These are phyloP conservation scores for Endothia cerciana DNA, from an alignment of 2,329 filamentous ascomycete genomes.

Conservation along the genomic window DNA sequence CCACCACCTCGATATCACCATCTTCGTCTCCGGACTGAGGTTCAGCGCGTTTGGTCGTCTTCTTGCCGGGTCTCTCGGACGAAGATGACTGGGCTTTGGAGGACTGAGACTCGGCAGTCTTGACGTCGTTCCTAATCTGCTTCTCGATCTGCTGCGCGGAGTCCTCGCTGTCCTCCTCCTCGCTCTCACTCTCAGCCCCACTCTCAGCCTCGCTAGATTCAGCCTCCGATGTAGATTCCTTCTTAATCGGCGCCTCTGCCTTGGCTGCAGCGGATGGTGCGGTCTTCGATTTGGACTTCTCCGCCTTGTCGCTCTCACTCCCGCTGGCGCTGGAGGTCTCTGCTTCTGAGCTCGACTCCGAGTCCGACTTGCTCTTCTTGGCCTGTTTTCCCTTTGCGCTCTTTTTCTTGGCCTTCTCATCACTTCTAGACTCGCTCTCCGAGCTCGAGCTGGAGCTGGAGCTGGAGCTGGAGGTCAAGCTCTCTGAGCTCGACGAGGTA, in stretches of 20 bases:
- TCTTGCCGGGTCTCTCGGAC: conserved; percentile 13
- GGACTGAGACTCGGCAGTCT: conserved; percentile 17
- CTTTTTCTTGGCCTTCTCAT: conserved; percentile 32
- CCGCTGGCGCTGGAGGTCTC: conserved; percentile 10
- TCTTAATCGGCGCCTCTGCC: conserved; percentile 28
- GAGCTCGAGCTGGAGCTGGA: conserved; percentile 19
- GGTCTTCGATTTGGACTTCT: conserved; percentile 21
- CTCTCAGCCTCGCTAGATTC: conserved; percentile 34
- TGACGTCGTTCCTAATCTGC: conserved; percentile 27
- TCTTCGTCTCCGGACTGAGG: conserved; percentile 19
- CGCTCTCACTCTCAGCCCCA: conserved; percentile 37
- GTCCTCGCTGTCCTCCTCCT: conserved; percentile 32
- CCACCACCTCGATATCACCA: conserved; percentile 33
- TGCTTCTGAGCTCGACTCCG: conserved; percentile 25
- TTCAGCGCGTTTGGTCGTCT: conserved; percentile 20
- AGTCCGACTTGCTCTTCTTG: conserved; percentile 24
- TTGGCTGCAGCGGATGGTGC: conserved; percentile 17
- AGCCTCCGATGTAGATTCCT: conserved; percentile 29
- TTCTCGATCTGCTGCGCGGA: conserved; percentile 20
- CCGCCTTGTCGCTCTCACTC: conserved; percentile 20
- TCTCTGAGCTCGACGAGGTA: conserved; percentile 19
- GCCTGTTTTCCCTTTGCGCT: conserved; percentile 20
- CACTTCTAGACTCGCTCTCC: conserved; percentile 23
- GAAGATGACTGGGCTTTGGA: conserved; percentile 8
- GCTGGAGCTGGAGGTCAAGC: too few relatives aligned